Base-by-base conservation (phyloP, 179 eudicot species). In the Nepenthes alata region DNA sequence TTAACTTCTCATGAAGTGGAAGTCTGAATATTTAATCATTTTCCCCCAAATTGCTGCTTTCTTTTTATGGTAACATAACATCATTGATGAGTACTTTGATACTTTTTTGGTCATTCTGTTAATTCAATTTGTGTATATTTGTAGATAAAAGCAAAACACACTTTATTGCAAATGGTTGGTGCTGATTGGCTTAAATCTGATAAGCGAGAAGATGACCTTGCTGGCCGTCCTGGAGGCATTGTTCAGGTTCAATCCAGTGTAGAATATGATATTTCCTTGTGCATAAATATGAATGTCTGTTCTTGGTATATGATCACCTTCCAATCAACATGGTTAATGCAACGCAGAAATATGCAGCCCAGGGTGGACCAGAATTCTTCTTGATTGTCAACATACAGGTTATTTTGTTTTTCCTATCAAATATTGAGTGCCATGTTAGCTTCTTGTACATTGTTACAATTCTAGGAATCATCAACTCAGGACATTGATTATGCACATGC, bases 131-230 rank as follows among this genome's bases (percentile, higher is more conserved):
- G 16, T 13, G 12, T 34, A 49, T 37, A 47, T 10, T 13, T 65
- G 44, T 69, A 85, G 91, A 77, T 85, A 47, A 80, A 78, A 49
- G 83, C 87, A 62, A 83, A 73, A 59, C 69, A 74, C 16, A 78
- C 91, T 14, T 57, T 83, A 69, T 78, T 85, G 87, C 72, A 82
- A 71, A 80, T 81, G 80, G 85, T 85, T 58, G 91, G 74, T 35
- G 85, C 85, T 41, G 91, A 82, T 66, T 85, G 87, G 91, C 68
- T 83, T 64, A 78, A 65, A 74, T 85, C 91, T 65, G 79, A 82
- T 69, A 85, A 78, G 67, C 74, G 85, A 72, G 91, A 80, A 82
- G 84, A 85, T 71, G 80, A 85, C 73, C 80, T 85, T 60, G 91
- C 79, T 61, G 80, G 81, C 14, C 91, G 85, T 64, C 80, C 82